phyloP scores from a whole-genome alignment of 148 eudicot species.

The Arbutus unedo region DNA sequence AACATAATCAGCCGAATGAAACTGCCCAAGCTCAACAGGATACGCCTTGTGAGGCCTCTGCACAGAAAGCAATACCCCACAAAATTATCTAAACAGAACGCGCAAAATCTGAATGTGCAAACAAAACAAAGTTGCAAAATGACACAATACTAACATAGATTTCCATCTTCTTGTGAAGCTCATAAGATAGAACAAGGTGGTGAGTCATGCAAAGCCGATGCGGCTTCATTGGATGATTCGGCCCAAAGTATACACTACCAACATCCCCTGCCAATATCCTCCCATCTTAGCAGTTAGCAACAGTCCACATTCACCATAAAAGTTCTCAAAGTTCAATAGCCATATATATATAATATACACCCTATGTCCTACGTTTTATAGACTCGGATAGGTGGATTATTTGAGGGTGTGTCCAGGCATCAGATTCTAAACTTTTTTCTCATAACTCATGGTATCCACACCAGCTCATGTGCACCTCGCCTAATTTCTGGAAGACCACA shows the following conservation, averaged over 20 bases:
- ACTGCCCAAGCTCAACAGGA: constrained; percentile 94
- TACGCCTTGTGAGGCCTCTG: constrained; percentile 98
- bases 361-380: neutral
- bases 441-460: no score
- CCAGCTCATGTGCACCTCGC: no score
- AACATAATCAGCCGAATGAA: constrained; percentile 92
- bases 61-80: constrained; percentile 13
- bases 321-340: neutral
- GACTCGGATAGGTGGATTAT: neutral
- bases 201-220: constrained; percentile 97
- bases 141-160: constrained; percentile 58
- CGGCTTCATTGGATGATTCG: constrained; percentile 98
- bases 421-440: neutral
- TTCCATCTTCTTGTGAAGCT: constrained; percentile 94
- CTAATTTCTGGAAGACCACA: no score
- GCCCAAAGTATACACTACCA: constrained; percentile 92
- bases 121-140: neutral
- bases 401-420: neutral
- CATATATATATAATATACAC: neutral
- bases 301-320: neutral
- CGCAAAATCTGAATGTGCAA: neutral
- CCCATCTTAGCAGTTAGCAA: constrained; percentile 20
- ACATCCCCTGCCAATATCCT: constrained; percentile 69
- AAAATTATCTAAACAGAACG: neutral
- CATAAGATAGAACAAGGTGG: constrained; percentile 84